Percentiles rank a stretch among this genome's conserved stretches.
phyloP scores from a whole-genome alignment of 208 protist species.

The Leishmania amazonensis region DNA sequence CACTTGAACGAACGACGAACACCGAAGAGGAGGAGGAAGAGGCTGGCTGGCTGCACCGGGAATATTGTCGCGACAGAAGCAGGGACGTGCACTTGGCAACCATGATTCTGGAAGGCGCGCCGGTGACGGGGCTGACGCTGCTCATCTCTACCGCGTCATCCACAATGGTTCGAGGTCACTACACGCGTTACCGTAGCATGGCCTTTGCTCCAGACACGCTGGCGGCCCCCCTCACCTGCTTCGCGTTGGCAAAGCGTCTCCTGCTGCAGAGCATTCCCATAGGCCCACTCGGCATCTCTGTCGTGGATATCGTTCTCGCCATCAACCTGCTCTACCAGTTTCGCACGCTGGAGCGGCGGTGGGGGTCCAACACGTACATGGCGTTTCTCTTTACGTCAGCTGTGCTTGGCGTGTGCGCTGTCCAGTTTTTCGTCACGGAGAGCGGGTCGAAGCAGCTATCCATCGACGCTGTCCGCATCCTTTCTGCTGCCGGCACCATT shows the following conservation, averaged over 20 bases:
- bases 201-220: conserved; percentile 20
- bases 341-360: conserved; percentile 66
- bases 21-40: background rate
- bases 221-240: background rate
- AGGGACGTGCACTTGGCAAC: background rate
- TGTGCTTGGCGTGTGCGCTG: conserved; percentile 35
- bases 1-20: background rate
- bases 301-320: conserved; percentile 35
- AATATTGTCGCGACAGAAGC: background rate
- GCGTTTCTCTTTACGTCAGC: conserved; percentile 53
- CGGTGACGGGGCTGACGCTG: conserved; percentile 61
- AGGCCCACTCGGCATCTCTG: conserved; percentile 51
- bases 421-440: conserved; percentile 51
- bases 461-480: conserved; percentile 50
- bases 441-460: conserved; percentile 35
- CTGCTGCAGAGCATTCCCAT: conserved; percentile 47
- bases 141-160: conserved; percentile 43
- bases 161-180: conserved; percentile 31
- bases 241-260: conserved; percentile 34
- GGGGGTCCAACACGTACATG: conserved; percentile 60
- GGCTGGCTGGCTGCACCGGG: background rate
- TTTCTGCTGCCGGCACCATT: conserved; percentile 53
- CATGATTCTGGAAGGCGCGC: conserved; percentile 67
- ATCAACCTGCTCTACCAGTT: conserved; percentile 49
- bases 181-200: conserved; percentile 26